These are phyloP conservation scores for Paecilomyces variotii DNA, from an alignment of 2,329 filamentous ascomycete genomes.

Conservation along the genomic window DNA sequence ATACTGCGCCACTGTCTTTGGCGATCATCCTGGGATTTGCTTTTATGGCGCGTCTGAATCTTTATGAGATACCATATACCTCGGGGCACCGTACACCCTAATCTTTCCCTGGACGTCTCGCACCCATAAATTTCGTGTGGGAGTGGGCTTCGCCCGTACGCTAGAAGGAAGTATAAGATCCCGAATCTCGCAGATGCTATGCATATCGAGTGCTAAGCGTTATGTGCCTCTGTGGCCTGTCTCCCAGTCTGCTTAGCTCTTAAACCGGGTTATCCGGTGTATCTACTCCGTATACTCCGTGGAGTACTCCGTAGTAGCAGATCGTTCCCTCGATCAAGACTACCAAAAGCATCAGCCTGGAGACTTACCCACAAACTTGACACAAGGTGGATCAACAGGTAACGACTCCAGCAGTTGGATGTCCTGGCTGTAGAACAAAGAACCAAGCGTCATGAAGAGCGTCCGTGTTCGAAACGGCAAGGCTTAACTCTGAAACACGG, in stretches of 20 bases:
- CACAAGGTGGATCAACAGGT: background rate
- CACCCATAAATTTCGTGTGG: background rate
- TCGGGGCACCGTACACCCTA: background rate
- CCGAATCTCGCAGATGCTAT: background rate
- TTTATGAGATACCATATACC: no score
- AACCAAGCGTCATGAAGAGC: background rate
- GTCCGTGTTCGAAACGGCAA: background rate
- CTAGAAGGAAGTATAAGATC: background rate
- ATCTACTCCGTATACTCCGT: no score
- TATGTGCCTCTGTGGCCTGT: no score
- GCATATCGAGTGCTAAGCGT: background rate
- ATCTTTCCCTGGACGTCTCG: no score
- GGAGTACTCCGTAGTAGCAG: no score
- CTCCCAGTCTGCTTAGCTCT: no score
- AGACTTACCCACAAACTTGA: background rate
- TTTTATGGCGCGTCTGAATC: no score
- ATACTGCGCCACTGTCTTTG: background rate
- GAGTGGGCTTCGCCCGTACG: background rate
- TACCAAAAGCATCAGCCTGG: no score
- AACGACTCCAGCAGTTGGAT: background rate
- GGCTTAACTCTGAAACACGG: background rate
- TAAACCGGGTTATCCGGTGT: no score
- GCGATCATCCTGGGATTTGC: no score
- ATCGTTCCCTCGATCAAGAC: no score
- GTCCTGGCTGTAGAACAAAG: background rate